phyloP scores from a whole-genome alignment of 2,329 filamentous ascomycete species.

The Neophaeococcomyces aloes region DNA sequence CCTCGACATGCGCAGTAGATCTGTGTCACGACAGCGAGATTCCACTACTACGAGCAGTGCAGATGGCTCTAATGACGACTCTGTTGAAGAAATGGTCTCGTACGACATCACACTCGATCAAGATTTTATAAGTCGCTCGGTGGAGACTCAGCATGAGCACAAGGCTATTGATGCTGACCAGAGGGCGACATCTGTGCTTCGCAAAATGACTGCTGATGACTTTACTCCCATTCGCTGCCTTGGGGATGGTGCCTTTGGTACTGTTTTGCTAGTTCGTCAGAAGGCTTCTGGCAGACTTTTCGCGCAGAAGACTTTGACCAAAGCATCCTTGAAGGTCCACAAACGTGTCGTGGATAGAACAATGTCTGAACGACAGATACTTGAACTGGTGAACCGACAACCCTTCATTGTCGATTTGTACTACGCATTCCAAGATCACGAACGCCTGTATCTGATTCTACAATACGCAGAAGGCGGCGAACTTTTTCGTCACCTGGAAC shows the following conservation, averaged over 20 bases:
- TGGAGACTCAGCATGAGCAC: conserved; percentile 18
- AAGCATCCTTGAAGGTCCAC: conserved; percentile 87
- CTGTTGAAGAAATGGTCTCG: conserved; percentile 62
- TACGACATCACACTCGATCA: conserved; percentile 78
- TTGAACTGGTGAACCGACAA: conserved; percentile 92
- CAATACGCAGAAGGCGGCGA: conserved; percentile 97
- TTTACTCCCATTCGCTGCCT: conserved; percentile 86
- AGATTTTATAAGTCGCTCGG: conserved; percentile 66
- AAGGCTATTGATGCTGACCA: conserved; percentile 31
- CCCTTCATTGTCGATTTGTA: conserved; percentile 97
- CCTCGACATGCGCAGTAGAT: conserved; percentile 52
- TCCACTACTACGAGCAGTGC: conserved; percentile 43
- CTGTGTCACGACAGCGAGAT: conserved; percentile 44
- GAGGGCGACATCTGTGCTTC: conserved; percentile 34
- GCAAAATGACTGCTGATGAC: conserved; percentile 86
- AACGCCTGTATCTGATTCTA: conserved; percentile 93
- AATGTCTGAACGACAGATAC: conserved; percentile 86
- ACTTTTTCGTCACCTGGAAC: conserved; percentile 85
- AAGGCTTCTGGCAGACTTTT: conserved; percentile 76
- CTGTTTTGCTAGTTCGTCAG: conserved; percentile 87
- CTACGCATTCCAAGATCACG: conserved; percentile 96
- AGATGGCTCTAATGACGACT: conserved; percentile 53
- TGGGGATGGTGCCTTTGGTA: conserved; percentile 92
- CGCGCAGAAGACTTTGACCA: conserved; percentile 97
- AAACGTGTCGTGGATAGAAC: conserved; percentile 95